These are phyloP conservation scores for Colletotrichum lupini DNA, from an alignment of 2,329 filamentous ascomycete species.

Conservation along the genomic window DNA sequence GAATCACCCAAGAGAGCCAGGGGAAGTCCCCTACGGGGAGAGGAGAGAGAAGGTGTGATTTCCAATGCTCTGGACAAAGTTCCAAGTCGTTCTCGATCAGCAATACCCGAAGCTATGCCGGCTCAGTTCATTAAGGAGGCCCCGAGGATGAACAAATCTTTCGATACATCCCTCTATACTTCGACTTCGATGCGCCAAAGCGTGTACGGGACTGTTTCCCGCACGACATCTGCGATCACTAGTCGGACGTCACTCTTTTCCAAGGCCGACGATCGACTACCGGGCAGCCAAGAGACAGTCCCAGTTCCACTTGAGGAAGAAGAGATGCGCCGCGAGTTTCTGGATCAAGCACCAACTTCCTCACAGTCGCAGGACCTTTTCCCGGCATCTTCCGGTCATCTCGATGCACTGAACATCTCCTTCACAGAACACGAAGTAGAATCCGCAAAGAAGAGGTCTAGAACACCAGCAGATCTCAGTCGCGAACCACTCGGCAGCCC, in stretches of 20 bases:
- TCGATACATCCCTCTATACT: neutral
- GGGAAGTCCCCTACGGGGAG: neutral
- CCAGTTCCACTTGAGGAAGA: neutral
- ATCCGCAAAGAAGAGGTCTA: neutral
- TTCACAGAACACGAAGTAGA: conserved; percentile 10
- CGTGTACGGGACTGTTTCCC: neutral
- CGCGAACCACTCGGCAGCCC: neutral
- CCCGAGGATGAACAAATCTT: neutral
- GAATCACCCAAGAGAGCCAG: conserved; percentile 12
- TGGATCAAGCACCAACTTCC: neutral
- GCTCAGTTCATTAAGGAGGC: neutral
- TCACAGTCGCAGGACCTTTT: conserved; percentile 12
- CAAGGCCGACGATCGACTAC: neutral
- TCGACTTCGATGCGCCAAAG: neutral
- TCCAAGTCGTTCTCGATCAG: conserved; percentile 19
- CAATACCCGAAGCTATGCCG: neutral
- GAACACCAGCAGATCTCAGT: neutral
- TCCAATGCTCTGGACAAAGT: conserved; percentile 7
- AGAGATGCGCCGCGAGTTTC: neutral
- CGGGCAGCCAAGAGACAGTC: conserved; percentile 15
- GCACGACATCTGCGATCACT: conserved; percentile 1
- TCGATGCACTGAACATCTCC: conserved; percentile 16
- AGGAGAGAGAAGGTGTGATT: neutral
- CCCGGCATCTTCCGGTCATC: conserved; percentile 8
- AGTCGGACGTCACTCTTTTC: conserved; percentile 22